A percentile compares a stretch with the other conserved stretches of the same genome.
Conservation (phyloP, 228 moss, liverwort and hornwort species). For the Sphagnum magellanicum region DNA sequence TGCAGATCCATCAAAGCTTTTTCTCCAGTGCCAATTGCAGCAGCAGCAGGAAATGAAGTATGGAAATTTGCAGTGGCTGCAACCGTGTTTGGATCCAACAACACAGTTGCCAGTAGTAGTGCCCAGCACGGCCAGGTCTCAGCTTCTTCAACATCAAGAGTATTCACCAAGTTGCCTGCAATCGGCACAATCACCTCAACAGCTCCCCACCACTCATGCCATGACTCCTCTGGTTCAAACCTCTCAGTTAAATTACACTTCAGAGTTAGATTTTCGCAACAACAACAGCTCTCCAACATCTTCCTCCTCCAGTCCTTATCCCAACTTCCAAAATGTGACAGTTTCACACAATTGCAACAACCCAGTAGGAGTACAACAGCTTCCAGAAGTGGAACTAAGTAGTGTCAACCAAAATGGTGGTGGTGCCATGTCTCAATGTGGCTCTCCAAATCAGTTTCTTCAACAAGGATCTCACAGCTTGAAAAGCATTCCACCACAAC, state of each 20-base stretch:
- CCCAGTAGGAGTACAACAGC: neutral
- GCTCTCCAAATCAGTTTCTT: too few species aligned
- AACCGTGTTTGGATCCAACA: neutral
- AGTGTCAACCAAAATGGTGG: too few species aligned
- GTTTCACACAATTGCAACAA: neutral
- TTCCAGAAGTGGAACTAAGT: too few species aligned
- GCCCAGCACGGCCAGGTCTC: neutral
- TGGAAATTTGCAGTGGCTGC: neutral
- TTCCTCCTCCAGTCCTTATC: constrained; percentile 8
- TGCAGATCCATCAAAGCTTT: constrained; percentile 2
- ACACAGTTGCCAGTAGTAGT: neutral
- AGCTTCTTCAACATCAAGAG: neutral
- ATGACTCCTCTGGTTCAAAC: neutral
- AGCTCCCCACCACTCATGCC: constrained; percentile 3
- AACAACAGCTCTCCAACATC: constrained; percentile 7
- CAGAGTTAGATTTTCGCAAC: too few species aligned
- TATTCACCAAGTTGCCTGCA: constrained; percentile 1
- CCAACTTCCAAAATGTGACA: constrained; percentile 1
- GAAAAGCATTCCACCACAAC: too few species aligned
- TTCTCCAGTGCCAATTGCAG: neutral
- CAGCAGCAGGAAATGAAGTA: constrained; percentile 3
- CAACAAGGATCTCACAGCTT: too few species aligned
- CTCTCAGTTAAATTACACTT: too few species aligned
- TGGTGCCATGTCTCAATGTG: too few species aligned
- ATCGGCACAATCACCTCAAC: neutral